These are phyloP conservation scores for Boletales sp. DNA, from an alignment of 768 basidiomycete species.

Conservation along the genomic window DNA sequence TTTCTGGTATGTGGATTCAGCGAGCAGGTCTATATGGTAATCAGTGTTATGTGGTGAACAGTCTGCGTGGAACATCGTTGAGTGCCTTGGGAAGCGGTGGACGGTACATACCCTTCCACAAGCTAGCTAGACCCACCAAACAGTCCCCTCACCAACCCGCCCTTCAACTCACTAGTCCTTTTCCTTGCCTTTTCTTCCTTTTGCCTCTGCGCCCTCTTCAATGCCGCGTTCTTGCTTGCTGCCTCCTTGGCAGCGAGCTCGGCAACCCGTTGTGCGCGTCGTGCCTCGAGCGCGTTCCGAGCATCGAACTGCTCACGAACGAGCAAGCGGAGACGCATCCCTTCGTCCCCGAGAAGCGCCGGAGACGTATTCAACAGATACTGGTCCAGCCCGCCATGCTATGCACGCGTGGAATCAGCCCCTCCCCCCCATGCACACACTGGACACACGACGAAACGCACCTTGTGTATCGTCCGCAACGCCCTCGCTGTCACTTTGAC, in stretches of 20 bases:
- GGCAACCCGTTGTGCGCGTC: constrained; percentile 16
- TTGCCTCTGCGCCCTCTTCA: constrained; percentile 5
- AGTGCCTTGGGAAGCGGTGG: no score
- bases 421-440: background rate
- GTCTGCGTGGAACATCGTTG: no score
- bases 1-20: background rate
- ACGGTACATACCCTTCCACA: no score
- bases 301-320: constrained; percentile 31
- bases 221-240: constrained; percentile 4
- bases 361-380: constrained; percentile 55
- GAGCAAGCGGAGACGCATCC: constrained; percentile 44
- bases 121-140: constrained; percentile 10
- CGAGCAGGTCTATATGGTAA: background rate
- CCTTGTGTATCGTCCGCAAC: constrained; percentile 82
- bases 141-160: constrained; percentile 13
- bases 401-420: background rate
- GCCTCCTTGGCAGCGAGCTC: constrained; percentile 19
- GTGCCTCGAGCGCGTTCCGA: constrained; percentile 16
- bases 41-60: no score
- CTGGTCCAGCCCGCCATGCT: constrained; percentile 72
- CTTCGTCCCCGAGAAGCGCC: constrained; percentile 35
- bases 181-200: constrained; percentile 3
- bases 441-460: constrained; percentile 23
- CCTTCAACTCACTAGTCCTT: constrained; percentile 3
- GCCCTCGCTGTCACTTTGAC: constrained; percentile 76